Base-by-base conservation (phyloP, 2,329 filamentous ascomycete species). In the Tolypocladium tundrense region DNA sequence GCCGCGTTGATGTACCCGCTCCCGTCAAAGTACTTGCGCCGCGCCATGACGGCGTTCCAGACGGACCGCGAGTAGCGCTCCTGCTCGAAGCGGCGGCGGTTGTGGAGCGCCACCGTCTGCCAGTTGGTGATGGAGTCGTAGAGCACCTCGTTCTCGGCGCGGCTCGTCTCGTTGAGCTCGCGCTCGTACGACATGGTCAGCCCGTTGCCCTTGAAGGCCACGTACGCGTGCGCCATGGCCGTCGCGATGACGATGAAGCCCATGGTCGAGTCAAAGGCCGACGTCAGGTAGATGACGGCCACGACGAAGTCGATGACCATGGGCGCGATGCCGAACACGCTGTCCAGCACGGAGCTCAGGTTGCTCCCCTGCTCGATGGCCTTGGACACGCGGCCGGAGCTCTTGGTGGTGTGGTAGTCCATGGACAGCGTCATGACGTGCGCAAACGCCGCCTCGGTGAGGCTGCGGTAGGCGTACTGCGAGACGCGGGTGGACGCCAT, bases 391-490 rank as follows among this genome's bases (percentile, higher is more conserved):
- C 87, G 82, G 1, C 83, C 85, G 1, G 83, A 85, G 57, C 82
- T 79, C 61, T 87, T 86, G 54, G 79, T 79, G 21, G 83, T 82
- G 66, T 90, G 87, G 57, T 88, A 90, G 60, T 88, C 85, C 73
- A 86, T 86, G 0, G 84, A 86, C 1, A 89, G 75, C n/a, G 74
- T 76, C 78, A 90, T 84, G 40, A 90, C 78, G 59, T 90, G 86
- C 58, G 79, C 77, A 66, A 88, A 90, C 0, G 85, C 81, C 2
- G 83, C 77, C 1, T 80, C 80, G 13, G 78, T 81, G 53, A 90
- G 77, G 21, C 78, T 75, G 53, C 79, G 75, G 61, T 85, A 83
- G 2, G 71, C 71, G 19, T 68, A 73, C 41, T 72, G 70, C 62
- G 67, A 65, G 13, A 72, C 70, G 0, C 71, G 70, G 0, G 72